A percentile compares a stretch with the other conserved stretches of the same genome.
Conservation (phyloP, 768 basidiomycete species). For the Termitomyces sp. region DNA sequence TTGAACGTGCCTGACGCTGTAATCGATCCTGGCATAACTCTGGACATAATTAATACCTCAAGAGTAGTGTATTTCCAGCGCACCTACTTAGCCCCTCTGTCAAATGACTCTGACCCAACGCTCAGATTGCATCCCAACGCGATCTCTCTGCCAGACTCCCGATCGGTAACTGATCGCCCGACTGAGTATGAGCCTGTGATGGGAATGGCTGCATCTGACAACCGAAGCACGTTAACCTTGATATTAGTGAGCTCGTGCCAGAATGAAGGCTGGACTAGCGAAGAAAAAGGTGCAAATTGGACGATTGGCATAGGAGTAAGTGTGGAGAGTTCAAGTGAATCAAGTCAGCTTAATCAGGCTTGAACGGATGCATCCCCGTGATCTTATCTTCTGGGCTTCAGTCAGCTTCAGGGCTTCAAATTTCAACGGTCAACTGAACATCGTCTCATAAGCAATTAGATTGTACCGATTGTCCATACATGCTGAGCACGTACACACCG, state of each 20-base stretch:
- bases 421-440: no score
- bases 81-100: constrained; percentile 37
- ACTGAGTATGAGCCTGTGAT: constrained; percentile 64
- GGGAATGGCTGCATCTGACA: constrained; percentile 66
- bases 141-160: constrained; percentile 70
- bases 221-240: constrained; percentile 87
- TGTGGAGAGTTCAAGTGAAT: not conserved
- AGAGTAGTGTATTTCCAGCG: not conserved
- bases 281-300: constrained; percentile 86
- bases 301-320: constrained; percentile 48
- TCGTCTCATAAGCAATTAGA: no score
- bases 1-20: constrained; percentile 64
- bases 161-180: constrained; percentile 68
- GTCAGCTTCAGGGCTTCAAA: no score
- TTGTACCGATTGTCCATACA: no score
- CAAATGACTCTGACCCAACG: constrained; percentile 63
- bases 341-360: not conserved
- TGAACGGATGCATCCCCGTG: not conserved
- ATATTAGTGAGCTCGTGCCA: constrained; percentile 87
- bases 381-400: not conserved
- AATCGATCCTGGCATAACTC: constrained; percentile 43
- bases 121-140: constrained; percentile 63
- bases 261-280: constrained; percentile 83
- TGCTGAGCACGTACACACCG: no score
- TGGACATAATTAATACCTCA: constrained; percentile 14